phyloP scores from a whole-genome alignment of 139 green algal genomes.

The Chlorella sp. region DNA sequence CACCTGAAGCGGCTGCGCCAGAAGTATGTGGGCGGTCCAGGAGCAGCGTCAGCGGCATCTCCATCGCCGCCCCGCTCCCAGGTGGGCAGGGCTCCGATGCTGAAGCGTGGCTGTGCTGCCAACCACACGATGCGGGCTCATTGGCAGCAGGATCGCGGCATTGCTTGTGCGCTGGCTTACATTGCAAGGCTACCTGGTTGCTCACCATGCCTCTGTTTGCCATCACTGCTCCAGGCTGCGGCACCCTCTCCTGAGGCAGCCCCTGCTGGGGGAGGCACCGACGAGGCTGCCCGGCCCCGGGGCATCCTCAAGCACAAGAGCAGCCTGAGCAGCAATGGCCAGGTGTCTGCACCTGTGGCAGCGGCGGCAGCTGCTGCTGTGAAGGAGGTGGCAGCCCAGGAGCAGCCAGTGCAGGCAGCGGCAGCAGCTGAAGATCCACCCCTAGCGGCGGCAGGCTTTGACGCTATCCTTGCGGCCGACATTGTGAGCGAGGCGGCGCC shows the following conservation, averaged over 20 bases:
- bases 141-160: too few relatives aligned
- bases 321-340: neutral
- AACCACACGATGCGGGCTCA: too few relatives aligned
- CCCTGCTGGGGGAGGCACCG: neutral
- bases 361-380: neutral
- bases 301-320: slow-evolving; percentile 41
- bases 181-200: too few relatives aligned
- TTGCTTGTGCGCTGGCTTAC: too few relatives aligned
- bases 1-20: slow-evolving; percentile 44
- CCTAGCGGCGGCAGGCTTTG: slow-evolving; percentile 3
- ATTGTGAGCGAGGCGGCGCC: neutral
- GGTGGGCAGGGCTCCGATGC: too few relatives aligned
- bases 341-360: neutral
- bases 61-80: too few relatives aligned
- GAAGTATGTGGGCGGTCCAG: neutral
- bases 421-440: neutral
- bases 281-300: neutral
- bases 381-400: too few relatives aligned
- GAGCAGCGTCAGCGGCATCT: too few relatives aligned
- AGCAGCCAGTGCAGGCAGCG: neutral
- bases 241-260: too few relatives aligned
- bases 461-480: slow-evolving; percentile 15
- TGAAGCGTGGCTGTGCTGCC: too few relatives aligned
- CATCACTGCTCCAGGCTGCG: too few relatives aligned
- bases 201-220: too few relatives aligned